Evolutionary conservation across 208 protist genomes (phyloP).

Genomic region (Trypanosoma cruzi): DNA sequence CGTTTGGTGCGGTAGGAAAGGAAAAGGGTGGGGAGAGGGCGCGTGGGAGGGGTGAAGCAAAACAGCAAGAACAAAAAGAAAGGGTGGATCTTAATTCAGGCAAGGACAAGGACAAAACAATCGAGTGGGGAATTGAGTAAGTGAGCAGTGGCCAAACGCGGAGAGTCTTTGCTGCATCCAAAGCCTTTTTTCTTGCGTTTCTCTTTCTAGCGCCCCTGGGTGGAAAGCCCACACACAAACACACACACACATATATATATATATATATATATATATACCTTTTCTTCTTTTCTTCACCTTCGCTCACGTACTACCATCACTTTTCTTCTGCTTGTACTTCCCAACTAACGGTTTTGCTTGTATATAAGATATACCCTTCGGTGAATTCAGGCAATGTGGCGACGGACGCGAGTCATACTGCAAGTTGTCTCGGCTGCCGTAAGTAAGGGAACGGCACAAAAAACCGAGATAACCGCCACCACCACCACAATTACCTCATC

Average conservation of each 20-base stretch:
- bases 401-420: background rate
- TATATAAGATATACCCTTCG: background rate
- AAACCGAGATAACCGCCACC: background rate
- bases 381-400: constrained; percentile 6
- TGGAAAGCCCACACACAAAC: background rate
- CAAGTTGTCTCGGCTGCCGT: constrained; percentile 4
- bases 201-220: background rate
- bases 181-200: background rate
- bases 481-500: background rate
- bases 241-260: constrained; percentile 2
- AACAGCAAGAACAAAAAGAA: background rate
- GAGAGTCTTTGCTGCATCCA: background rate
- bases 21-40: background rate
- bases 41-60: background rate
- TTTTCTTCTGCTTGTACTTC: background rate
- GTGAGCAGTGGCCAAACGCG: background rate
- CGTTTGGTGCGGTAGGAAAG: background rate
- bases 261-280: background rate
- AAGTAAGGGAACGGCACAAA: background rate
- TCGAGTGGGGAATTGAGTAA: background rate
- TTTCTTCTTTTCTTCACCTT: background rate
- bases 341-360: background rate
- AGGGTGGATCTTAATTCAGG: background rate
- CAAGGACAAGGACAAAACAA: background rate
- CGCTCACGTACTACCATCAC: background rate